Base-by-base conservation (phyloP, 352 stramenopile species). In the Lagenidium giganteum region DNA sequence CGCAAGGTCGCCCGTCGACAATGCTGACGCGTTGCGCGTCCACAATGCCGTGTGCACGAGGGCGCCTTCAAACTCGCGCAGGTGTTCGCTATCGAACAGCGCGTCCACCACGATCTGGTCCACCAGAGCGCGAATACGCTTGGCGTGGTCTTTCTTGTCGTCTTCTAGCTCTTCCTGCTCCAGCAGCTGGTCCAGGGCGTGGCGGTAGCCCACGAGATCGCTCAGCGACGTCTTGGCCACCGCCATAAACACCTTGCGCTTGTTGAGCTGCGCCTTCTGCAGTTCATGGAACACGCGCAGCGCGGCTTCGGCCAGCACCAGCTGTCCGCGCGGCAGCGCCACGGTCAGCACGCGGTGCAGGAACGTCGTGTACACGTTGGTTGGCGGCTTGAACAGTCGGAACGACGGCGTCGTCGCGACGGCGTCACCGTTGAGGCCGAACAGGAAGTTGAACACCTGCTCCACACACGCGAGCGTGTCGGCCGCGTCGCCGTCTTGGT, bases 201-300 rank as follows among this genome's bases (percentile, higher is more conserved):
- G 57, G 12, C 75, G 75, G 49, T 78, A 84, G 8, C 37, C 41
- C 12, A 87, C 57, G 20, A 93, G 57, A 8, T 84, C 64, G 4
- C 62, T 54, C 13, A 94, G 51, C 11, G 65, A 91, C 0, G 75
- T 87, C 64, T 94, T 94, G 32, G 80, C 69, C 50, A 90, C 68
- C 2, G 74, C 68, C 17, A 90, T 36, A 43, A 93, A 94, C 18
- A 91, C 83, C 34, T 94, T 94, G 50, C 86, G 87, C 62, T 91
- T 92, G 63, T 92, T 94, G n/a, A 77, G 63, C 42, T 93, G 81
- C n/a, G 80, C 77, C 30, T 64, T 71, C 48, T 91, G 81, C 23
- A 93, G 58, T 42, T 87, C 76, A 25, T 90, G 78, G 45, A 83
- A 87, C 22, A 91, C 76, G 25, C 65, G 65, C 35, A 91, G 22